A percentile compares a stretch with the other conserved stretches of the same genome.
Evolutionary conservation across 257 asterid genomes (phyloP).

Genomic region (Linderniella brevidens): DNA sequence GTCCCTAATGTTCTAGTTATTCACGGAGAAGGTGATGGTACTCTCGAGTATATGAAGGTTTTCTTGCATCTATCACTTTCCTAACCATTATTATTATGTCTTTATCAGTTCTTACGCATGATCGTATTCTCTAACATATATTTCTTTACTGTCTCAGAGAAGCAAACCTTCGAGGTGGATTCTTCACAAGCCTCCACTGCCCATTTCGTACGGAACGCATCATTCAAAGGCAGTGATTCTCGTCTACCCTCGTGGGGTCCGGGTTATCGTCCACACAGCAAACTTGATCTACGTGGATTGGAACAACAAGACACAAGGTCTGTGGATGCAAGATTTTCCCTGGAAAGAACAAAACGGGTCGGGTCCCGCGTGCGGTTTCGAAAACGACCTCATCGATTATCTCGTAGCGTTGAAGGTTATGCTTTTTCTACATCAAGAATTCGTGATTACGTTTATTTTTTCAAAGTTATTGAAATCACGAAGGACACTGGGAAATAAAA

Average conservation of each 20-base stretch:
- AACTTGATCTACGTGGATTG: constrained; percentile 85
- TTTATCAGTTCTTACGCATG: too few species aligned
- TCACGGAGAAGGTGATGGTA: constrained; percentile 93
- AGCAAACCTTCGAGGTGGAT: constrained; percentile 64
- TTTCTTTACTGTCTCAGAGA: constrained; percentile 35
- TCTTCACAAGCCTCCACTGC: constrained; percentile 93
- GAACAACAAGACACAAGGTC: constrained; percentile 94
- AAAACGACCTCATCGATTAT: constrained; percentile 75
- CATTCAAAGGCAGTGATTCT: constrained; percentile 98
- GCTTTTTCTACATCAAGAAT: neutral
- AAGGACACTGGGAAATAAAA: too few species aligned
- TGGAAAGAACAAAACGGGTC: constrained; percentile 61
- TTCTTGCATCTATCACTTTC: constrained; percentile 5
- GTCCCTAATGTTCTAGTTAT: constrained; percentile 68
- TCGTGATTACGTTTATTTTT: too few species aligned
- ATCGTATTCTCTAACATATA: constrained; percentile 4
- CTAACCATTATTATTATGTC: too few species aligned
- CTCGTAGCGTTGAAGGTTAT: constrained; percentile 63
- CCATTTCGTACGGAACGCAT: constrained; percentile 93
- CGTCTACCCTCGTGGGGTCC: constrained; percentile 78
- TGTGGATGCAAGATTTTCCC: constrained; percentile 99
- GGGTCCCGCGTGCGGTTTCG: constrained; percentile 48
- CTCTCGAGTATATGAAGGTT: constrained; percentile 83
- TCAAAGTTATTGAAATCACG: too few species aligned
- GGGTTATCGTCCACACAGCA: constrained; percentile 84